A percentile compares a stretch with the other conserved stretches of the same genome.
These are phyloP conservation scores for Diplogelasinospora grovesii DNA, from an alignment of 495 filamentous ascomycete species.

Conservation along the genomic window DNA sequence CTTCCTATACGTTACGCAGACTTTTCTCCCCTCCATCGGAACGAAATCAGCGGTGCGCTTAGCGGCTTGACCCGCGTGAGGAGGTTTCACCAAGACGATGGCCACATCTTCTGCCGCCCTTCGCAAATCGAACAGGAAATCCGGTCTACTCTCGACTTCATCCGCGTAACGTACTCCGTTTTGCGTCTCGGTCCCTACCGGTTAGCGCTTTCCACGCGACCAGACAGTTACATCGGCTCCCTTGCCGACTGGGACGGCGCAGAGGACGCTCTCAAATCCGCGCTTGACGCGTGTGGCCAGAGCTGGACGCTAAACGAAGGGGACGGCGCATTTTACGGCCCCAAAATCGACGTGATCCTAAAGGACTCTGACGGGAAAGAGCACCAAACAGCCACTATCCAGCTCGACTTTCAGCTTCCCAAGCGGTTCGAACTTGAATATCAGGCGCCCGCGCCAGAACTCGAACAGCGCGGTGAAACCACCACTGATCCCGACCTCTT, in stretches of 20 bases:
- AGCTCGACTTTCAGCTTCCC: constrained; percentile 90
- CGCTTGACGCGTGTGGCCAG: constrained; percentile 58
- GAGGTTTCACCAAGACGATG: constrained; percentile 95
- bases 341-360: constrained; percentile 88
- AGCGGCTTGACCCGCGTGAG: constrained; percentile 83
- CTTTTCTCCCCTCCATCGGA: constrained; percentile 86
- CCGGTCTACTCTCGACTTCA: constrained; percentile 68
- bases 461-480: constrained; percentile 49
- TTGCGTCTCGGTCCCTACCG: constrained; percentile 69
- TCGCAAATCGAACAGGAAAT: constrained; percentile 80
- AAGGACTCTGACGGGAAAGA: constrained; percentile 79
- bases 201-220: constrained; percentile 75
- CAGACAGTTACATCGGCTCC: constrained; percentile 73
- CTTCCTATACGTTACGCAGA: constrained; percentile 88
- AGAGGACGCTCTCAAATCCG: constrained; percentile 62
- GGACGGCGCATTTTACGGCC: constrained; percentile 91
- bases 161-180: constrained; percentile 67
- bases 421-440: constrained; percentile 76
- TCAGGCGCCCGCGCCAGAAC: constrained; percentile 64
- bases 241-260: constrained; percentile 76
- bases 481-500: constrained; percentile 38
- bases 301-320: constrained; percentile 69
- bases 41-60: constrained; percentile 80
- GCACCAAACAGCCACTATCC: constrained; percentile 87
- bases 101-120: constrained; percentile 88